Base-by-base conservation (phyloP, 2,329 filamentous ascomycete species). In the Coleophoma eucalyptorum region DNA sequence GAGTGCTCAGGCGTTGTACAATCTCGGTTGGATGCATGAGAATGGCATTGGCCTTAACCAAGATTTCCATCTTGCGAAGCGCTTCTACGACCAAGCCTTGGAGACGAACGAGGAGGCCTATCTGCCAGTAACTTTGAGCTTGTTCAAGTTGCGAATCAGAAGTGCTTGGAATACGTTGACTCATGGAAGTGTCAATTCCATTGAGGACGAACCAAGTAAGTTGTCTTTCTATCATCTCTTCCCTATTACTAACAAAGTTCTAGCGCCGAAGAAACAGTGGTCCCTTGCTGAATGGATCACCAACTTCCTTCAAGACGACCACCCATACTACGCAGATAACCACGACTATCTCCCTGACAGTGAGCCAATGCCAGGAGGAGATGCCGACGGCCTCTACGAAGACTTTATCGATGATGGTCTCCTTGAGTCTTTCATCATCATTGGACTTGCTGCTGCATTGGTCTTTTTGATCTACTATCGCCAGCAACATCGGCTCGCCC, bases 21-120 rank as follows among this genome's bases (percentile, higher is more conserved):
- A 99, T 62, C 76, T 99, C 13, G 95, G 94, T 5, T 99, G 94
- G 94, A 97, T 99, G 93, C 91, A 99, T 64, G 94, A 99, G 70
- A 97, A 97, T 63, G 94, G 94, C 7, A 78, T 97, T 46, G 90
- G 92, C 2, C 81, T 97, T 18, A 87, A 89, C 49, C 94, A 99
- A 66, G 94, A 99, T 65, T 99, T 95, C 67, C 94, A 99, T 65
- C 83, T 99, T 50, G 94, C 95, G 2, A 99, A 99, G 71, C 79
- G 94, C 49, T 96, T 92, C 70, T 99, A 99, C 65, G 94, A 99
- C 62, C 80, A 94, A 54, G 93, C 94, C 1, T 74, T 97, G 31
- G 90, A 92, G 63, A 92, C 93, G 1, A 99, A 96, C 62, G 80
- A 86, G 45, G 95, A 99, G 69, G 92, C 94, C 0, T 97, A 97